These are phyloP conservation scores for Botrytis cinerea DNA, from an alignment of 2,329 filamentous ascomycete species.

Conservation along the genomic window DNA sequence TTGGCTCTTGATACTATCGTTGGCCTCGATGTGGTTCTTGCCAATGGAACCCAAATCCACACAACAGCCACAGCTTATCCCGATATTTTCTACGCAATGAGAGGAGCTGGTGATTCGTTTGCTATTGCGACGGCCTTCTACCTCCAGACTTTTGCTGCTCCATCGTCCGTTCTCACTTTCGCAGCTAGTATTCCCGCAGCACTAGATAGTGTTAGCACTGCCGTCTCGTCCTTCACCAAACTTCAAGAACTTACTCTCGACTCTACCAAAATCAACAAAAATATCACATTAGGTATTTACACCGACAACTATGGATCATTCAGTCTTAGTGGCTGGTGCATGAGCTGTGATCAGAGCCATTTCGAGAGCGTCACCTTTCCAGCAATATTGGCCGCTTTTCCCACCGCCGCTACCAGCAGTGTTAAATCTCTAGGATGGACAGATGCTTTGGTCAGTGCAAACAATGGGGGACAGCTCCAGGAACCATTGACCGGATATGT, in stretches of 20 bases:
- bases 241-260: conserved; percentile 19
- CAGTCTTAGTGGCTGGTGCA: conserved; percentile 45
- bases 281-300: conserved; percentile 46
- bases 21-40: conserved; percentile 51
- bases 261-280: conserved; percentile 40
- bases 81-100: conserved; percentile 42
- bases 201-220: conserved; percentile 27
- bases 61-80: conserved; percentile 34
- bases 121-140: conserved; percentile 42
- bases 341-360: conserved; percentile 41
- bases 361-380: conserved; percentile 45
- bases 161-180: conserved; percentile 36
- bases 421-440: conserved; percentile 34
- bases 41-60: conserved; percentile 38
- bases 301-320: conserved; percentile 43
- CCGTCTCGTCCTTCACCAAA: conserved; percentile 20
- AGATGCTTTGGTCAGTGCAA: conserved; percentile 29
- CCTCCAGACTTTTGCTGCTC: conserved; percentile 43
- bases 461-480: background rate
- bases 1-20: conserved; percentile 53
- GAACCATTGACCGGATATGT: conserved; percentile 29
- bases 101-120: conserved; percentile 43
- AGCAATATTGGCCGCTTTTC: conserved; percentile 44
- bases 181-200: conserved; percentile 24
- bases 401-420: conserved; percentile 31